These are phyloP conservation scores for Lablab purpureus DNA, from an alignment of 306 rosid species.

Conservation along the genomic window DNA sequence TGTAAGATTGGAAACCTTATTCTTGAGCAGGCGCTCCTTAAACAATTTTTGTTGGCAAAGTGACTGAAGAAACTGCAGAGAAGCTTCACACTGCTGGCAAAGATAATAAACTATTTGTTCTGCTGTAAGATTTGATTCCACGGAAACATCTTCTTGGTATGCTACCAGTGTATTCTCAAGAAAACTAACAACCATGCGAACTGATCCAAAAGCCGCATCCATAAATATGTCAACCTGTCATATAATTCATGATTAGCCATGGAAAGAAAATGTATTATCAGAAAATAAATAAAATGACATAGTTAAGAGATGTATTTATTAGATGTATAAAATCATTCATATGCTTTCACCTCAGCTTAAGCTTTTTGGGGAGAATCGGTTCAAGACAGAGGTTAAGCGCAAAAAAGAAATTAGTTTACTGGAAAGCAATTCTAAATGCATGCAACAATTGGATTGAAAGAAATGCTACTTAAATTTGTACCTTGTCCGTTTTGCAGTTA, in stretches of 20 bases:
- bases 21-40: conserved; percentile 83
- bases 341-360: conserved; percentile 33
- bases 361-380: conserved; percentile 18
- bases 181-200: conserved; percentile 68
- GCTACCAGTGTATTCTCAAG: conserved; percentile 64
- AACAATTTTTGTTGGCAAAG: conserved; percentile 85
- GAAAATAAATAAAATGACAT: conserved; percentile 30
- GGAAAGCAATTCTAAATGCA: conserved; percentile 42
- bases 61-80: conserved; percentile 89
- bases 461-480: conserved; percentile 24
- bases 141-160: conserved; percentile 50
- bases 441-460: conserved; percentile 28
- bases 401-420: conserved; percentile 4
- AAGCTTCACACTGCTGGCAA: conserved; percentile 96
- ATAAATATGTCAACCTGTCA: conserved; percentile 90
- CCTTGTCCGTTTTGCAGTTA: background rate
- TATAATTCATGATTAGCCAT: conserved; percentile 52
- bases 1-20: conserved; percentile 69
- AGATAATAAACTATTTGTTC: conserved; percentile 74
- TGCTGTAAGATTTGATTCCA: conserved; percentile 55
- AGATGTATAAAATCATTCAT: conserved; percentile 9
- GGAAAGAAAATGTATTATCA: conserved; percentile 37
- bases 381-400: conserved; percentile 2
- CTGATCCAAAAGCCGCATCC: conserved; percentile 95
- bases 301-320: background rate